phyloP scores from a whole-genome alignment of 2,329 filamentous ascomycete genomes.

The Penicillium sp. region DNA sequence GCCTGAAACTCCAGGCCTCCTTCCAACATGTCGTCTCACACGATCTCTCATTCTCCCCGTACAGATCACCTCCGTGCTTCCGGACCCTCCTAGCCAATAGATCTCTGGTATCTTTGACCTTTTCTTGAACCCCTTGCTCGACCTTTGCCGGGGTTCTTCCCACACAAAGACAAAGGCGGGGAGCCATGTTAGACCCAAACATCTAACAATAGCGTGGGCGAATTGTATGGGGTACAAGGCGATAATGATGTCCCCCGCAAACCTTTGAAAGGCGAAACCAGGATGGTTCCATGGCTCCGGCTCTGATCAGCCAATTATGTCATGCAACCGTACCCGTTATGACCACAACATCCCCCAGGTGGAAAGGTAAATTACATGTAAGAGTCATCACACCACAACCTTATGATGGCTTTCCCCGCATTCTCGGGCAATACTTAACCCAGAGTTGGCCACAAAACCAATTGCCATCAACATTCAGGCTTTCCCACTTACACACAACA shows the following conservation, averaged over 20 bases:
- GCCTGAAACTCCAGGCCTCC: not conserved
- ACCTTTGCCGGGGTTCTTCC: not conserved
- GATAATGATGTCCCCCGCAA: slow-evolving; percentile 5
- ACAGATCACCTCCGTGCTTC: too few species aligned
- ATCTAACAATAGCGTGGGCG: not conserved
- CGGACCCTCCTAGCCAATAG: too few species aligned
- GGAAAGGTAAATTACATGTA: slow-evolving; percentile 10
- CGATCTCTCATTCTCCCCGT: not conserved
- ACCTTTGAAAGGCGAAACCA: not conserved
- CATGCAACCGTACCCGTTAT: slow-evolving; percentile 8
- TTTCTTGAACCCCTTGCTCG: not conserved
- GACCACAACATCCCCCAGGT: slow-evolving; percentile 11
- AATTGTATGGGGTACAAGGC: not conserved
- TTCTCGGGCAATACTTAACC: slow-evolving; percentile 8
- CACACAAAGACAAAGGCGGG: not conserved
- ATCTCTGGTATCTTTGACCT: not conserved
- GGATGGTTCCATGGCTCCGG: slow-evolving; percentile 5
- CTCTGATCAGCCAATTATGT: slow-evolving; percentile 7
- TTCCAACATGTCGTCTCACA: not conserved
- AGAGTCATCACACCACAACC: slow-evolving; percentile 15
- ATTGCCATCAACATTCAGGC: not conserved
- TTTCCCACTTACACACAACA: not conserved
- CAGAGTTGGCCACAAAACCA: not conserved
- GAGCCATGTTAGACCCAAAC: not conserved
- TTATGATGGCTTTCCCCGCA: slow-evolving; percentile 9